Evolutionary conservation across 352 stramenopile species (phyloP).

Genomic region (Globisporangium spinosum): DNA sequence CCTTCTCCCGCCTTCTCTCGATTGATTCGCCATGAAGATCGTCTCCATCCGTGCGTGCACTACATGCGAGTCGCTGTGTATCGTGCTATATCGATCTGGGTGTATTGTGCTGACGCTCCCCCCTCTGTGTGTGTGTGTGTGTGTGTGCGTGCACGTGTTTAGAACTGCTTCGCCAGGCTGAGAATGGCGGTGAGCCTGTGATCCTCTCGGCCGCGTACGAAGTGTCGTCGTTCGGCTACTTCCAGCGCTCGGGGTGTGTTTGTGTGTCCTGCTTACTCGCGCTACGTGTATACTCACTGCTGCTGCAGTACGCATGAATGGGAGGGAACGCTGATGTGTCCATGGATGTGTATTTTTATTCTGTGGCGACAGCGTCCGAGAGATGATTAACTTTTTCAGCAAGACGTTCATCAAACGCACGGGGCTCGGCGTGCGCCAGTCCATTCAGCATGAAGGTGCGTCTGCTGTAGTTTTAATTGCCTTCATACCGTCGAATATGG

Average conservation of each 20-base stretch:
- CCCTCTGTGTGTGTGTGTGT: slow-evolving; percentile 2
- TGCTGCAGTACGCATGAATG: not conserved
- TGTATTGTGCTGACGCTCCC: not conserved
- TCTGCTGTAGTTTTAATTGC: not conserved
- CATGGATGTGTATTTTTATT: not conserved
- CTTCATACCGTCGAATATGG: not conserved
- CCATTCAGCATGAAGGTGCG: slow-evolving; percentile 95
- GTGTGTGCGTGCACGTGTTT: slow-evolving; percentile 8
- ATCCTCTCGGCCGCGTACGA: slow-evolving; percentile 73
- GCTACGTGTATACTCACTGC: not conserved
- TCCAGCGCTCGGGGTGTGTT: slow-evolving; percentile 76
- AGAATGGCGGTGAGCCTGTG: slow-evolving; percentile 47
- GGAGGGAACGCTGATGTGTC: not conserved
- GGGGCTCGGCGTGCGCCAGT: slow-evolving; percentile 94
- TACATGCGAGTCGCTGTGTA: not conserved
- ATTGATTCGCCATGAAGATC: slow-evolving; percentile 64
- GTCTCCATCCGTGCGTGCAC: slow-evolving; percentile 66
- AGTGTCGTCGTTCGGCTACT: slow-evolving; percentile 83
- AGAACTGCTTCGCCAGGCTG: slow-evolving; percentile 73
- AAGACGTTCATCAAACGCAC: slow-evolving; percentile 99
- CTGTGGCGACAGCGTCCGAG: slow-evolving; percentile 74
- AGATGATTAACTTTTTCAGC: slow-evolving; percentile 99
- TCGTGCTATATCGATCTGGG: not conserved
- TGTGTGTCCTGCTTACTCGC: not conserved
- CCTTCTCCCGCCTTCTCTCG: not conserved